Percentiles rank a stretch among this genome's conserved stretches.
Evolutionary conservation across 305 asterid species (phyloP).

Genomic region (Fraxinus floribunda): DNA sequence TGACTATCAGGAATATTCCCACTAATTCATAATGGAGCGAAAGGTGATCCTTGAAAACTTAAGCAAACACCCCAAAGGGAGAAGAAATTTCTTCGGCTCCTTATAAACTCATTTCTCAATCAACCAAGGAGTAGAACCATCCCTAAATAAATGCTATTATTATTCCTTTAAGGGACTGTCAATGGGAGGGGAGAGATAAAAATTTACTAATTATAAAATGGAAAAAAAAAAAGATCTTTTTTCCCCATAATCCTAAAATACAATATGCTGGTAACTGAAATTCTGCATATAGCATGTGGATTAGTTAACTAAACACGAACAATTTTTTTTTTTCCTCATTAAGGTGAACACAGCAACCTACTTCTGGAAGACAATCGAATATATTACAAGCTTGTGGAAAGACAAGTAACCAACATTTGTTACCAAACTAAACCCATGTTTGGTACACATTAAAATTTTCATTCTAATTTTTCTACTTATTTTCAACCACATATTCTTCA

Average conservation of each 20-base stretch:
- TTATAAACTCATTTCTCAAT: neutral
- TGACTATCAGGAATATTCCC: neutral
- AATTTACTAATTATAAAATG: neutral
- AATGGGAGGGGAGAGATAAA: neutral
- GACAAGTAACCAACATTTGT: neutral
- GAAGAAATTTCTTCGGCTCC: neutral
- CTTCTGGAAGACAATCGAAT: neutral
- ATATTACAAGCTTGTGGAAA: neutral
- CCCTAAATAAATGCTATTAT: neutral
- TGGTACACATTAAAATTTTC: too few species aligned
- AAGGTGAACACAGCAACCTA: neutral
- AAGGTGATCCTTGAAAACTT: neutral
- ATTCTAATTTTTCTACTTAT: too few species aligned
- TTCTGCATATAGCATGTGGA: neutral
- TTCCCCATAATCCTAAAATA: neutral
- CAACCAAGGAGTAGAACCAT: neutral
- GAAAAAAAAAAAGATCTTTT: neutral
- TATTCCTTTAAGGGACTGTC: neutral
- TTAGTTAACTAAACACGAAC: neutral
- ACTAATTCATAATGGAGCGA: neutral
- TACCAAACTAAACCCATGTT: neutral
- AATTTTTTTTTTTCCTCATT: neutral
- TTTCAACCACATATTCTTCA: too few species aligned
- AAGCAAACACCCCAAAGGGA: neutral
- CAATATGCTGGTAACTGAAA: neutral